Evolutionary conservation across 176 grass and related monocot genomes (phyloP).

Genomic region (Eragrostis curvula): DNA sequence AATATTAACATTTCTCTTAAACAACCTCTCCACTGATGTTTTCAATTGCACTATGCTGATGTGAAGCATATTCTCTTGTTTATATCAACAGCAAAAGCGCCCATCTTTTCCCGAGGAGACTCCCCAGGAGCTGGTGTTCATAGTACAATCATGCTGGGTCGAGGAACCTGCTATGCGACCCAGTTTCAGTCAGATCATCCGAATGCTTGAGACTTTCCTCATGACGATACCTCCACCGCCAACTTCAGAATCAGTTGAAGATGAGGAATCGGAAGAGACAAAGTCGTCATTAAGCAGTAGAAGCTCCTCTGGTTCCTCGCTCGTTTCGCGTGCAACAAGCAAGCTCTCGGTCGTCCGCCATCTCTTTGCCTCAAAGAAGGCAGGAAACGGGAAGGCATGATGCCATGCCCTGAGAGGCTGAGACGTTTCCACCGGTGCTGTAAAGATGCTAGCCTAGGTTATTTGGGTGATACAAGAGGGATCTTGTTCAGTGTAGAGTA

Average conservation of each 20-base stretch:
- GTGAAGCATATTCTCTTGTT: neutral
- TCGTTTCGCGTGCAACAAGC: constrained; percentile 70
- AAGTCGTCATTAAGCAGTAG: constrained; percentile 51
- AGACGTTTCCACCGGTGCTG: constrained; percentile 42
- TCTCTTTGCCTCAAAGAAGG: constrained; percentile 89
- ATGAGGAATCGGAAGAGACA: constrained; percentile 39
- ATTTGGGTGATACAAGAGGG: constrained; percentile 52
- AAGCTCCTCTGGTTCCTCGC: constrained; percentile 64
- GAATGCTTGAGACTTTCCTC: constrained; percentile 91
- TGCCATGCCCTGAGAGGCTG: constrained; percentile 46
- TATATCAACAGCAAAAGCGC: constrained; percentile 74
- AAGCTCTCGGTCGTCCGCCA: constrained; percentile 95
- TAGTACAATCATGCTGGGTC: constrained; percentile 92
- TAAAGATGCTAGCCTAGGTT: constrained; percentile 68
- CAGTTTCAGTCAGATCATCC: constrained; percentile 92
- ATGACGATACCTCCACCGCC: constrained; percentile 51
- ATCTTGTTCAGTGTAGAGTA: constrained; percentile 53
- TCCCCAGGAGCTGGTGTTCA: constrained; percentile 77
- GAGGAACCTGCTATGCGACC: constrained; percentile 90
- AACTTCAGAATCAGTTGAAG: constrained; percentile 39
- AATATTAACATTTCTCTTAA: neutral
- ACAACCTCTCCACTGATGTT: neutral
- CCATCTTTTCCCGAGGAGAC: constrained; percentile 75
- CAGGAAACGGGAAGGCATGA: constrained; percentile 70
- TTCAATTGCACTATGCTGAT: constrained; percentile 5